Percentiles rank a stretch among this genome's conserved stretches.
phyloP scores from a whole-genome alignment of 441 rosid species.

The Adansonia grandidieri region DNA sequence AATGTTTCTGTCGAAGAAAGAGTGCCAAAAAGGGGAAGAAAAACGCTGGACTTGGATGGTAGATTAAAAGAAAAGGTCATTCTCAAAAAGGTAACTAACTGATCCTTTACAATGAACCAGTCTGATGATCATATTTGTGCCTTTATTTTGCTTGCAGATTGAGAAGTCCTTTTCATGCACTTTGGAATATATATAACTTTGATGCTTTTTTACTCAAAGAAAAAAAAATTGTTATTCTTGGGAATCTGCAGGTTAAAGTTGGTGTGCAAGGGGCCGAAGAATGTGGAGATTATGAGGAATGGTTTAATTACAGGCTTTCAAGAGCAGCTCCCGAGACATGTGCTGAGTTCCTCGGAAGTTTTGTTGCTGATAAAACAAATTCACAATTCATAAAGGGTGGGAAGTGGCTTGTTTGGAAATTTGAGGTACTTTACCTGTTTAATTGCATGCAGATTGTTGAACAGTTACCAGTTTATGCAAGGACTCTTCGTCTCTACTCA shows the following conservation, averaged over 20 bases:
- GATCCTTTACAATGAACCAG: not conserved
- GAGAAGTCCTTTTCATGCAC: not conserved
- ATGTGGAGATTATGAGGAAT: constrained; percentile 89
- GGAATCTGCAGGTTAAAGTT: constrained; percentile 66
- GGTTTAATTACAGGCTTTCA: constrained; percentile 95
- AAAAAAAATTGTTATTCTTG: not conserved
- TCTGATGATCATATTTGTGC: not conserved
- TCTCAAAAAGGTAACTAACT: constrained; percentile 67
- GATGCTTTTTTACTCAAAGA: not conserved
- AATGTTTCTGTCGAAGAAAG: constrained; percentile 49
- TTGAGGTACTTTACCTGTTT: constrained; percentile 64
- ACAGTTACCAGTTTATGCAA: constrained; percentile 26
- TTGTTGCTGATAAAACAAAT: constrained; percentile 74
- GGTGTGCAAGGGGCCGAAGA: constrained; percentile 85
- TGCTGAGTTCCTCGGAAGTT: constrained; percentile 89
- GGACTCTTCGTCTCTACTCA: constrained; percentile 22
- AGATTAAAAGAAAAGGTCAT: constrained; percentile 77
- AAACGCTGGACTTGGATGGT: constrained; percentile 42
- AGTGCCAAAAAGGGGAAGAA: constrained; percentile 49
- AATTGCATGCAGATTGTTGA: constrained; percentile 14
- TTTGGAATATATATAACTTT: not conserved
- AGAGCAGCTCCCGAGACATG: constrained; percentile 99
- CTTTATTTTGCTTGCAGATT: not conserved
- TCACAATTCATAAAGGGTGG: constrained; percentile 72
- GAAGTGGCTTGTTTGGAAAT: constrained; percentile 99